Base-by-base conservation (phyloP, 75 land plant genomes). In the Cryptomeria japonica region DNA sequence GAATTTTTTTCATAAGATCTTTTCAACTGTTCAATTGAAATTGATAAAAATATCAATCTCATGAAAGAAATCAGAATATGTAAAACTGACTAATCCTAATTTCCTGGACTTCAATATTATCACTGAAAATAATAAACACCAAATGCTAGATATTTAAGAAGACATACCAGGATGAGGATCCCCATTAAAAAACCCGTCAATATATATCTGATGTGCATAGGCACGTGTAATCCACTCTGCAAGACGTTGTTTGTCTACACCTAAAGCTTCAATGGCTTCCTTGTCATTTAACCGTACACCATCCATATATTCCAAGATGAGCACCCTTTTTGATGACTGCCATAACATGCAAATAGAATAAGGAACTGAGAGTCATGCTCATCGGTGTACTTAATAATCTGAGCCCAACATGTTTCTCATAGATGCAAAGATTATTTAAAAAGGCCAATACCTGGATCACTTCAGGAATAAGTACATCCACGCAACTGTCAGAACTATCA, bases 171-270 rank as follows among this genome's bases (percentile, higher is more conserved):
- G 99, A 93, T 98, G 99, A 84, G 99, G 99, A 88, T 98, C 99
- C 42, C 99, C 99, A 92, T 98, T 98, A 51, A 98, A 98, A 87
- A 98, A 96, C 8, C 99, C 99, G 91, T 98, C 99, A 80, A 98
- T 91, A 92, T 95, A 98, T 55, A 98, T 98, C 86, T 98, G 99
- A 88, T 98, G 99, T 31, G 99, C 97, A 93, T 98, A 98, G 41
- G 99, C 95, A 87, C 99, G 99, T 3, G 99, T 98, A 37, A 98
- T 98, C 84, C 94, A 95, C 92, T 96, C 98, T 77, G 96, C 96
- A 76, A 96, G 41, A 77, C 86, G 92, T 92, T 96, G 99, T 87
- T 95, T 98, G 85, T 98, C 95, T 84, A 98, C 92, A 79, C 97
- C 97, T 86, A 90, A 88, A 70, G 92, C 93, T 77, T 96, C 93